These are phyloP conservation scores for Blastobotrys elegans DNA, from an alignment of 1,139 yeast genomes.

Conservation along the genomic window DNA sequence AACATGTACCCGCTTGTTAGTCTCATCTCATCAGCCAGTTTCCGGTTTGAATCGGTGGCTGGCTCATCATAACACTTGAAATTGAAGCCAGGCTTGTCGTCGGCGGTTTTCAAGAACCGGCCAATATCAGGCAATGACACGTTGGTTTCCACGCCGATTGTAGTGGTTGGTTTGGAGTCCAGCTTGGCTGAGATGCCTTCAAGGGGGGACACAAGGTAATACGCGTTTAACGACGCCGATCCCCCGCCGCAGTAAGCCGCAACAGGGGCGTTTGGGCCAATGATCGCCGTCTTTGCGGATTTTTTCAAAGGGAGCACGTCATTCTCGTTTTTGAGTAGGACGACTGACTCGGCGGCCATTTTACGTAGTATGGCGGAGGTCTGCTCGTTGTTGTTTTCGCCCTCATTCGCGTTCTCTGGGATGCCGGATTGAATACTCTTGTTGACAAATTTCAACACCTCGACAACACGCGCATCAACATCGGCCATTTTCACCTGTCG, in stretches of 20 bases:
- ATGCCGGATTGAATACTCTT: slow-evolving; percentile 42
- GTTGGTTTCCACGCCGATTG: slow-evolving; percentile 38
- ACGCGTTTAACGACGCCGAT: slow-evolving; percentile 45
- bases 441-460: slow-evolving; percentile 45
- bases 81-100: slow-evolving; percentile 43
- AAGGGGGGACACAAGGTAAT: slow-evolving; percentile 44
- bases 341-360: slow-evolving; percentile 47
- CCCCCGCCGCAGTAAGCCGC: slow-evolving; percentile 50
- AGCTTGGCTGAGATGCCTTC: slow-evolving; percentile 39
- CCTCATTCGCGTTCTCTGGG: slow-evolving; percentile 41
- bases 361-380: slow-evolving; percentile 43
- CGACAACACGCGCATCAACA: slow-evolving; percentile 43
- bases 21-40: slow-evolving; percentile 37
- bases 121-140: slow-evolving; percentile 34
- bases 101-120: slow-evolving; percentile 23
- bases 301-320: slow-evolving; percentile 39
- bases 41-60: slow-evolving; percentile 33
- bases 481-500: slow-evolving; percentile 25
- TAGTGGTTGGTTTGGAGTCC: slow-evolving; percentile 29
- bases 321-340: slow-evolving; percentile 49
- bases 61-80: slow-evolving; percentile 43
- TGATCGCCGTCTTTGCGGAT: slow-evolving; percentile 41
- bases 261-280: slow-evolving; percentile 48
- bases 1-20: slow-evolving; percentile 39
- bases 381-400: slow-evolving; percentile 43